A percentile compares a stretch with the other conserved stretches of the same genome.
These are phyloP conservation scores for Hemileccinum rubropunctum DNA, from an alignment of 768 basidiomycete genomes.

Conservation along the genomic window DNA sequence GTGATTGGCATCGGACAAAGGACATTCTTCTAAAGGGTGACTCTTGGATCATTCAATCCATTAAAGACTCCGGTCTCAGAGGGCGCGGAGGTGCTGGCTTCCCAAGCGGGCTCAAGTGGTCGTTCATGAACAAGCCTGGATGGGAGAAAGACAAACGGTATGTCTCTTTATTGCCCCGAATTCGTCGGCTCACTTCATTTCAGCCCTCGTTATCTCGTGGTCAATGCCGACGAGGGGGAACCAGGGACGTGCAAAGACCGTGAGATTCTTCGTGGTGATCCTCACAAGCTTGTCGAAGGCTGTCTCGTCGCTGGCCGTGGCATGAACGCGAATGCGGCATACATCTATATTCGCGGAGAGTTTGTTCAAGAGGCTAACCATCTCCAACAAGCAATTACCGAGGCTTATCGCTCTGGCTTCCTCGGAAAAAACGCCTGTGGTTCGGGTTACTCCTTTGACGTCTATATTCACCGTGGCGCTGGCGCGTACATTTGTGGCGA, in stretches of 20 bases:
- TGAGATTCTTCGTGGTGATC: constrained; percentile 96
- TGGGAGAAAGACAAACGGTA: constrained; percentile 94
- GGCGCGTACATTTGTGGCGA: constrained; percentile 99
- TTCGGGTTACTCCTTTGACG: constrained; percentile 92
- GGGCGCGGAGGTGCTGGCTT: constrained; percentile 98
- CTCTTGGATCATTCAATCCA: constrained; percentile 93
- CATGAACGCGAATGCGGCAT: constrained; percentile 98
- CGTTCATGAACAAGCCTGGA: constrained; percentile 99
- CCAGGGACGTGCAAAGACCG: constrained; percentile 99
- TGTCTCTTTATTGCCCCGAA: not conserved
- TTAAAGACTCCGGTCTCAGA: constrained; percentile 94
- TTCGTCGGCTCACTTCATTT: not conserved
- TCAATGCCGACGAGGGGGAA: constrained; percentile 98
- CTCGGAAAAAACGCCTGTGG: constrained; percentile 91
- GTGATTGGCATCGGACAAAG: constrained; percentile 98
- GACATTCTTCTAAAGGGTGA: constrained; percentile 95
- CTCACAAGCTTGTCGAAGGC: constrained; percentile 97
- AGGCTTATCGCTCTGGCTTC: constrained; percentile 87
- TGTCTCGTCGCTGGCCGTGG: constrained; percentile 94
- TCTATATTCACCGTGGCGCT: constrained; percentile 97
- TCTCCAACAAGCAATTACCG: constrained; percentile 92
- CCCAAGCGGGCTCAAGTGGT: constrained; percentile 96
- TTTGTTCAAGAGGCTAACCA: constrained; percentile 95
- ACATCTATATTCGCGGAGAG: constrained; percentile 99
- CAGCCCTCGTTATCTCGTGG: constrained; percentile 93